A percentile compares a stretch with the other conserved stretches of the same genome.
Evolutionary conservation across 495 filamentous ascomycete genomes (phyloP).

Genomic region (Penicillium fimorum): DNA sequence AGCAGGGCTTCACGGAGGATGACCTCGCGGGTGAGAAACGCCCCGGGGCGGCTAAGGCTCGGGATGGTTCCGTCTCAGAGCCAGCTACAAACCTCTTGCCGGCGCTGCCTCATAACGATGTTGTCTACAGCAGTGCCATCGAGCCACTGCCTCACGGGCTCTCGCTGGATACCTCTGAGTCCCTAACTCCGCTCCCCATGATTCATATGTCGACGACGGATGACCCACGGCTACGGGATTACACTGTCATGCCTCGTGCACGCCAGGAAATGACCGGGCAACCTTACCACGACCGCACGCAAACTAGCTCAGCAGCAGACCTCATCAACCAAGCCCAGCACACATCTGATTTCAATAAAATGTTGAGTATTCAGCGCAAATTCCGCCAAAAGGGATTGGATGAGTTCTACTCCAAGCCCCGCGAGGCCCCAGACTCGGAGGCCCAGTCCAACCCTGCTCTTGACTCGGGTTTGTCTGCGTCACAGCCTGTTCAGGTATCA

Average conservation of each 20-base stretch:
- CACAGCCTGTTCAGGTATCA: constrained; percentile 46
- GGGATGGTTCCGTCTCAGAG: constrained; percentile 63
- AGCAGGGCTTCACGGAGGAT: constrained; percentile 97
- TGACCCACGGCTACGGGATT: constrained; percentile 76
- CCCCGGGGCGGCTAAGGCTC: constrained; percentile 83
- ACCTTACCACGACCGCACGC: constrained; percentile 83
- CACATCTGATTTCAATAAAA: constrained; percentile 86
- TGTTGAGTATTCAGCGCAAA: constrained; percentile 68
- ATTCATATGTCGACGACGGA: constrained; percentile 76
- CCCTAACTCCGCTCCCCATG: constrained; percentile 74
- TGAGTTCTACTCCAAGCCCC: constrained; percentile 72
- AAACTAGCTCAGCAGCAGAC: constrained; percentile 75
- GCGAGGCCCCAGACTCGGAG: constrained; percentile 64
- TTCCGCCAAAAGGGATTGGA: constrained; percentile 74
- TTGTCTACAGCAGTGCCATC: constrained; percentile 78
- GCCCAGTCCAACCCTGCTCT: constrained; percentile 47
- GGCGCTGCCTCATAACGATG: constrained; percentile 61
- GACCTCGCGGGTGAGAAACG: constrained; percentile 96
- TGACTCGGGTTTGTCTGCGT: constrained; percentile 48
- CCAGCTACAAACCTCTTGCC: constrained; percentile 48
- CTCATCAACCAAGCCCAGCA: constrained; percentile 85
- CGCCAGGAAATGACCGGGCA: constrained; percentile 87
- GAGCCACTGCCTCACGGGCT: constrained; percentile 67
- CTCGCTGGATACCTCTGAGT: constrained; percentile 59
- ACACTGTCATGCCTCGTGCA: constrained; percentile 77